Base-by-base conservation (phyloP, 2,329 filamentous ascomycete genomes). In the Plectosphaerella cucumerina region DNA sequence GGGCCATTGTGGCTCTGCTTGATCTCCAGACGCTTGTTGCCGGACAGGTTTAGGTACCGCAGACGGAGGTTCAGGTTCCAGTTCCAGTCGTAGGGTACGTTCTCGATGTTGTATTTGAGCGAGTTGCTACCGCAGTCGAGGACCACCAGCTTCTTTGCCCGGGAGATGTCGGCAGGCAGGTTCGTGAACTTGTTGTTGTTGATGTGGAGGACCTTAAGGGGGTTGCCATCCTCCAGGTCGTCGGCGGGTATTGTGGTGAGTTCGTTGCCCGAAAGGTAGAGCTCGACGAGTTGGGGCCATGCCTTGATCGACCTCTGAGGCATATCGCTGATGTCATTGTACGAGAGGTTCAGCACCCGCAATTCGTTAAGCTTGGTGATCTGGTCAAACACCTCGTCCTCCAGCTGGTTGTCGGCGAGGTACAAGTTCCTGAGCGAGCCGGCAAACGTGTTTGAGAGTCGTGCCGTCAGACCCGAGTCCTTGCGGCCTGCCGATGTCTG, bases 81-180 rank as follows among this genome's bases (percentile, higher is more conserved):
- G 62, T 99, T 99, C 94, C 94, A 99, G 66, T 99, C 94, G 65
- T 99, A 99, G 0, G 93, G 94, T 78, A 96, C 96, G 63, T 99
- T 99, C 26, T 91, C 94, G 45, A 99, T 95, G 65, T 99, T 99
- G 79, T 99, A 99, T 69, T 97, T 99, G 51, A 99, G 76, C 20
- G 83, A 85, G 65, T 99, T 99, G 76, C 89, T 97, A 54, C 92
- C 93, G 56, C 95, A 95, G 69, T 99, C 94, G 47, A 99, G 77
- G 47, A 97, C 87, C 5, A 91, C 86, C 22, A 99, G 80, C 68
- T 94, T 94, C 70, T 91, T 89, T 43, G 96, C 90, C 67, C 96
- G 90, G 54, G 91, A 95, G 46, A 99, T 86, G 65, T 99, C 94
- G 9, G 94, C 94, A 2, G 94, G 94, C 18, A 99, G 77, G 33